phyloP scores from a whole-genome alignment of 1,284 basidiomycete species.

The Microbotryum violaceum region DNA sequence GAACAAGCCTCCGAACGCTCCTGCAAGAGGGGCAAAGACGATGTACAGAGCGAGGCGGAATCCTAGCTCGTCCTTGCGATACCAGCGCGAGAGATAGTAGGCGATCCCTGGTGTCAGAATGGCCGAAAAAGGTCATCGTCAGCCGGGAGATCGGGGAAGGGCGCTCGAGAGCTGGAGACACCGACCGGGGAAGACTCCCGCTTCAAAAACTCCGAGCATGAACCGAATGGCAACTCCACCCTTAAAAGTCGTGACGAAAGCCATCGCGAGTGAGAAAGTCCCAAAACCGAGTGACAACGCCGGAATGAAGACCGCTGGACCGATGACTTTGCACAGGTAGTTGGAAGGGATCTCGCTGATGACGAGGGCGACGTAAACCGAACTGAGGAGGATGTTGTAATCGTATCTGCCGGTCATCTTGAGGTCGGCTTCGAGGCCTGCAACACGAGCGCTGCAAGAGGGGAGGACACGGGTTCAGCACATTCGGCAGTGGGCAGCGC shows the following conservation, averaged over 20 bases:
- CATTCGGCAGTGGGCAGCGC: background rate
- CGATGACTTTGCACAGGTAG: constrained; percentile 12
- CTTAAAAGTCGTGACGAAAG: constrained; percentile 27
- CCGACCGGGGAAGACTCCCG: constrained; percentile 20
- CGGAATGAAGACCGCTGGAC: constrained; percentile 18
- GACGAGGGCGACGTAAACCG: constrained; percentile 29
- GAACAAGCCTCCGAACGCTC: constrained; percentile 35
- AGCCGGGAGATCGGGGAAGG: too few relatives aligned
- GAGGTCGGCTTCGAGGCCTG: constrained; percentile 33
- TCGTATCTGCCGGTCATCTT: constrained; percentile 30
- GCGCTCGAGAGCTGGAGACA: background rate
- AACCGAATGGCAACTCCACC: constrained; percentile 32
- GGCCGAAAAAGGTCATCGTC: too few relatives aligned
- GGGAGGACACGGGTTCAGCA: too few relatives aligned
- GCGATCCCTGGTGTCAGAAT: constrained; percentile 14
- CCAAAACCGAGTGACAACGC: constrained; percentile 32
- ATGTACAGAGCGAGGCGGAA: constrained; percentile 36
- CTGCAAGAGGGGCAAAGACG: constrained; percentile 33
- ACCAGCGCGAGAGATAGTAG: constrained; percentile 35
- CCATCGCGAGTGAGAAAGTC: constrained; percentile 25
- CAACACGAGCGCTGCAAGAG: constrained; percentile 24
- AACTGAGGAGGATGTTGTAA: constrained; percentile 33
- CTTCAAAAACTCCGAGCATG: constrained; percentile 33
- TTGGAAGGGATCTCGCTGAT: constrained; percentile 28
- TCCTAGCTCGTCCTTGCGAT: constrained; percentile 35